Conservation (phyloP, 2,329 filamentous ascomycete species). For the Fusarium musae region DNA sequence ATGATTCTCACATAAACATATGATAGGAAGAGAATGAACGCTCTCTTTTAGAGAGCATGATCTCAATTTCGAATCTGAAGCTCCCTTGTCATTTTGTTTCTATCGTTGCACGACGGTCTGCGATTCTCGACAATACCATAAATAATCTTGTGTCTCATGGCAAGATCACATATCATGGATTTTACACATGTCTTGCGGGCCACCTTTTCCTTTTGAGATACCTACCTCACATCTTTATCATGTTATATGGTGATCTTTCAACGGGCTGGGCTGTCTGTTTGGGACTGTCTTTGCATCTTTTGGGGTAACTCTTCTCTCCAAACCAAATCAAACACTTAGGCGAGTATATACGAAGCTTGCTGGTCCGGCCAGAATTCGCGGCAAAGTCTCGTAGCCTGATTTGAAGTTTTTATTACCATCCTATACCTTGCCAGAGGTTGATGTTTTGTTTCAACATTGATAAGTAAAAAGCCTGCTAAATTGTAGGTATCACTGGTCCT, state of each 20-base stretch:
- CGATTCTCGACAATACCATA: neutral
- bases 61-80: constrained; percentile 73
- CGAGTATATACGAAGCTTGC: neutral
- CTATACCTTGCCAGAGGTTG: neutral
- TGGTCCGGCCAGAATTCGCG: neutral
- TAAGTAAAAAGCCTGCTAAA: neutral
- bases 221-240: neutral
- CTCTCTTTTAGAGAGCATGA: constrained; percentile 65
- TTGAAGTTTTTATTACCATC: neutral
- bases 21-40: constrained; percentile 78
- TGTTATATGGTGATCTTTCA: neutral
- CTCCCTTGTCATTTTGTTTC: constrained; percentile 40
- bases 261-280: neutral
- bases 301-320: neutral
- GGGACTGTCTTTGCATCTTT: neutral
- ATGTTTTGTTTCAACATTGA: neutral
- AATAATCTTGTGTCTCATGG: neutral
- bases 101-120: neutral
- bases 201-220: neutral
- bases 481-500: neutral
- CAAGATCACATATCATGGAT: neutral
- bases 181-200: neutral
- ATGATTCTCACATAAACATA: constrained; percentile 68
- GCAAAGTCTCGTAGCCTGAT: neutral
- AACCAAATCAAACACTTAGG: neutral